Conservation (phyloP, 164 flowering plant species). For the Tetracentron sinense region DNA sequence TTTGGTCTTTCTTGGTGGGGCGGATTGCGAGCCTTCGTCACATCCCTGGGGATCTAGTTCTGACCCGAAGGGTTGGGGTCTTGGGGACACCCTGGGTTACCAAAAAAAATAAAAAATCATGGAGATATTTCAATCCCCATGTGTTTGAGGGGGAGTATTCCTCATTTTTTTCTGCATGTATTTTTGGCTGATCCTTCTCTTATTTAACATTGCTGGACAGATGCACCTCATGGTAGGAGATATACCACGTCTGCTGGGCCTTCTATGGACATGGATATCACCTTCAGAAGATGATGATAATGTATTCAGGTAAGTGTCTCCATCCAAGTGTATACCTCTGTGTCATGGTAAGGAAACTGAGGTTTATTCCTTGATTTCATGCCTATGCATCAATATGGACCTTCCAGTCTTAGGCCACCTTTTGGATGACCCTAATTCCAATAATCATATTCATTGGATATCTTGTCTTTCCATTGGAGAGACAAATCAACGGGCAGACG, state of each 20-base stretch:
- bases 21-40: no score
- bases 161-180: background rate
- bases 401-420: slow-evolving; percentile 1
- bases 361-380: background rate
- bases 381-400: background rate
- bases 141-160: no score
- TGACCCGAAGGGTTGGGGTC: no score
- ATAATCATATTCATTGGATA: background rate
- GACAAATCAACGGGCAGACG: background rate
- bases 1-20: no score
- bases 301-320: slow-evolving; percentile 50
- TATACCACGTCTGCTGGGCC: slow-evolving; percentile 73
- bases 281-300: slow-evolving; percentile 69
- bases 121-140: no score
- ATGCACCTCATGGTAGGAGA: slow-evolving; percentile 94
- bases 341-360: background rate
- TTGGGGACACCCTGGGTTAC: no score
- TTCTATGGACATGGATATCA: slow-evolving; percentile 94
- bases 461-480: background rate
- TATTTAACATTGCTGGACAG: slow-evolving; percentile 38
- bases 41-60: no score
- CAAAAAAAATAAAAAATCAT: no score
- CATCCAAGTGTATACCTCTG: background rate
- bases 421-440: background rate
- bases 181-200: background rate